Base-by-base conservation (phyloP, 208 protist species). In the Trypanosoma congolense region DNA sequence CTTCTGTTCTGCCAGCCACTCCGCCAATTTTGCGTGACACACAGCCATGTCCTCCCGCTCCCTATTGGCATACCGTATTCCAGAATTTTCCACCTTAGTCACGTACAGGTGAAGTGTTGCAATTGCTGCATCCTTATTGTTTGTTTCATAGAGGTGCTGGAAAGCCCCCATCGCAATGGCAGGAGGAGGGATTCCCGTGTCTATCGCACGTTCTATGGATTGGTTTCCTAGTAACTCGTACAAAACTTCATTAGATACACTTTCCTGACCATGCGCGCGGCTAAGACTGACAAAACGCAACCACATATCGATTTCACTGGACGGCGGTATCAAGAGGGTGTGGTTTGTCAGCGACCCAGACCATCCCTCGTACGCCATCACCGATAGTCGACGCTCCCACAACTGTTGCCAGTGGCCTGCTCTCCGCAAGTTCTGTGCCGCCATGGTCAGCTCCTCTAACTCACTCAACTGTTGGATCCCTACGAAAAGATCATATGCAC, bases 391-490 rank as follows among this genome's bases (percentile, higher is more conserved):
- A 47, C 63, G 66, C 60, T 93, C 89, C 86, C 89, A 95, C 45
- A 95, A 68, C 44, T 92, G 77, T 44, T 88, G 70, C 86, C 89
- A 95, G 51, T 86, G 82, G 41, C 62, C 50, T 6, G 85, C 57
- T n/a, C 61, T 72, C n/a, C 86, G 70, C 29, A 67, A 66, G 38
- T 90, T 76, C 43, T 66, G 56, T 16, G 73, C 62, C 5, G 98
- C 87, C 26, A 88, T 70, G 0, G 77, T 69, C 19, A 99, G 87
- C 80, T 99, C 98, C 80, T 99, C 97, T 45, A 99, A 70, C 83
- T 99, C 98, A 28, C 95, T 92, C 21, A 99, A 77, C 74, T 99
- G 97, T 76, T 99, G 98, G 44, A 98, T 90, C 26, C 83, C 75
- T 18, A 99, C 96, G 52, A 99, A 91, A 21, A 95, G 72, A 3